Evolutionary conservation across 306 rosid genomes (phyloP), one percentile per base, ranked within the genome.

Genomic region (Sphenostylis stenocarpa): DNA sequence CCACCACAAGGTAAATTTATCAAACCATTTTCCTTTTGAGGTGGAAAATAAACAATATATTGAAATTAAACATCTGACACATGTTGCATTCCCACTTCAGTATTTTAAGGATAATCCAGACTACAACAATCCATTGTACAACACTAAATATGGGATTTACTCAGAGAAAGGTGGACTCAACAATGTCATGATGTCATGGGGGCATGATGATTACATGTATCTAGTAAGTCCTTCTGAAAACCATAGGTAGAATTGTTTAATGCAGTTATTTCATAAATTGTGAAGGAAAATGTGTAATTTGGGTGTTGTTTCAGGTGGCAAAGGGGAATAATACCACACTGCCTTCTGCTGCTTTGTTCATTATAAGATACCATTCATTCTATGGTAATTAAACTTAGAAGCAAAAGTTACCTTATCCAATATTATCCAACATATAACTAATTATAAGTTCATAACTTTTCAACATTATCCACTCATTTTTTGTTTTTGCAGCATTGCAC

Each of bases 131-230:
- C 77, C 91, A 67, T 67, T 85, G 28, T 87, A 84, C 85, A 88
- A 87, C 76, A 87, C 96, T 44, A 87, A 76, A 76, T 81, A 65
- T 81, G 97, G 97, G 20, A 86, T 84, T 67, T 92, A 92, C 85
- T 78, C 88, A 0, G 86, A 87, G 74, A 85, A 83, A 58, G 87
- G 96, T 77, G 96, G 97, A 60, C 96, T 92, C 19, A 57, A 86
- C 85, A 92, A 87, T 29, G 93, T 91, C 11, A 29, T 91, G 88
- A 91, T 91, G 96, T 93, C 98, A 15, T 93, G 95, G 96, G 98
- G 98, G 52, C 97, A 93, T 17, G 98, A 89, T 74, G 98, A 93
- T 68, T 93, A 93, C 77, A 91, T 93, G 98, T 91, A 91, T 60
- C 75, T 93, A 79, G 98, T 90, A 89, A 56, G 70, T 20, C 62